These are phyloP conservation scores for Mycena filopes DNA, from an alignment of 768 basidiomycete species.

Conservation along the genomic window DNA sequence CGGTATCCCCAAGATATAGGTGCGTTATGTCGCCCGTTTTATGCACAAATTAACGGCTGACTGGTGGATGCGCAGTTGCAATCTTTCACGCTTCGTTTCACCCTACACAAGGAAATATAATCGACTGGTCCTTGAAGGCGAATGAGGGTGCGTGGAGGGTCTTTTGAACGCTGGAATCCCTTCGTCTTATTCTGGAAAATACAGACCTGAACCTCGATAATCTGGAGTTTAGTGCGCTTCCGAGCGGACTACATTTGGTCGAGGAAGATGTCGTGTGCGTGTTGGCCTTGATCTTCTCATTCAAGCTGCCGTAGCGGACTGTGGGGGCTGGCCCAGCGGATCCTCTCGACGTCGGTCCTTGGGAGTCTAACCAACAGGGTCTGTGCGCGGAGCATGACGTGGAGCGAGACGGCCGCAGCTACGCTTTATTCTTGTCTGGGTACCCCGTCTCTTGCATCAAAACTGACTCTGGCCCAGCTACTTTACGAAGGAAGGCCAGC, in stretches of 20 bases:
- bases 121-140: conserved; percentile 83
- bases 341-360: neutral
- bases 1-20: conserved; percentile 64
- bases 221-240: conserved; percentile 84
- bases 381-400: neutral
- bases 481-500: conserved; percentile 75
- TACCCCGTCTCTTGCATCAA: neutral
- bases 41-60: neutral
- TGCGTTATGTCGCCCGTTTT: conserved; percentile 33
- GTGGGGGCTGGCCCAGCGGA: neutral
- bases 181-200: neutral
- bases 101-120: conserved; percentile 80
- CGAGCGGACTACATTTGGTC: conserved; percentile 83
- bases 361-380: neutral
- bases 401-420: neutral
- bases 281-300: conserved; percentile 1
- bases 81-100: conserved; percentile 90
- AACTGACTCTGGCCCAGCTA: conserved; percentile 55
- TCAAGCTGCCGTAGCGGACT: neutral
- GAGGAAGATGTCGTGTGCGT: conserved; percentile 84
- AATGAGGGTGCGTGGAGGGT: conserved; percentile 64
- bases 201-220: conserved; percentile 73
- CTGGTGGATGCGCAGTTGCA: conserved; percentile 60
- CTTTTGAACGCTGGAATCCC: neutral
- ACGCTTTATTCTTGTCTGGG: neutral